phyloP scores from a whole-genome alignment of 1,139 yeast genomes.

The Yamadazyma pseudoaaseri region DNA sequence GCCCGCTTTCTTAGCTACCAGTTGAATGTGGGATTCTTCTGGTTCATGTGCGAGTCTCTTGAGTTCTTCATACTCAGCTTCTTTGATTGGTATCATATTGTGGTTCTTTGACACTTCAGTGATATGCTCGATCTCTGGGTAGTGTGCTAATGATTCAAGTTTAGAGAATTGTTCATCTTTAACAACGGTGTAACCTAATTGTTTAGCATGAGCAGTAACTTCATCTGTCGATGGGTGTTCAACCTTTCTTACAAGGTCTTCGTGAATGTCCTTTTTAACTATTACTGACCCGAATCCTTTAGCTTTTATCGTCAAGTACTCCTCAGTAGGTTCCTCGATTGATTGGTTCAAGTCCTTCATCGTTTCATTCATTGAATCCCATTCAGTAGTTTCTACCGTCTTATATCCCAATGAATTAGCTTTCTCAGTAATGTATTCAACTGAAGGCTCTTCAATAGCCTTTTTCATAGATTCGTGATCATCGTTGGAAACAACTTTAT shows the following conservation, averaged over 20 bases:
- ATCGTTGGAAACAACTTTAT: constrained; percentile 16
- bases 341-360: constrained; percentile 12
- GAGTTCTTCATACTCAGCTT: constrained; percentile 18
- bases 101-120: constrained; percentile 20
- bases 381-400: not conserved
- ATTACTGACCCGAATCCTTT: constrained; percentile 8
- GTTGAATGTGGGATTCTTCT: constrained; percentile 18
- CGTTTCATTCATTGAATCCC: not conserved
- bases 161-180: constrained; percentile 6
- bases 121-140: constrained; percentile 28
- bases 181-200: constrained; percentile 15
- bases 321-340: constrained; percentile 17
- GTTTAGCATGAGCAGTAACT: constrained; percentile 6
- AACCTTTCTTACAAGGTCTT: constrained; percentile 12
- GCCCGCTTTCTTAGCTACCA: constrained; percentile 11
- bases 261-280: constrained; percentile 15
- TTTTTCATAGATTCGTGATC: constrained; percentile 11
- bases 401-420: constrained; percentile 12
- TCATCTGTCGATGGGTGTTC: constrained; percentile 19
- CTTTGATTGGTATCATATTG: constrained; percentile 11
- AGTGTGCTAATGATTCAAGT: constrained; percentile 14
- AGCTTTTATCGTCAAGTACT: constrained; percentile 16
- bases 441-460: constrained; percentile 13
- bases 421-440: constrained; percentile 22
- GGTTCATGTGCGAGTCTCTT: constrained; percentile 16